Evolutionary conservation across 371 early-diverging fungal genomes (phyloP).

Genomic region (Batkoa obscura): DNA sequence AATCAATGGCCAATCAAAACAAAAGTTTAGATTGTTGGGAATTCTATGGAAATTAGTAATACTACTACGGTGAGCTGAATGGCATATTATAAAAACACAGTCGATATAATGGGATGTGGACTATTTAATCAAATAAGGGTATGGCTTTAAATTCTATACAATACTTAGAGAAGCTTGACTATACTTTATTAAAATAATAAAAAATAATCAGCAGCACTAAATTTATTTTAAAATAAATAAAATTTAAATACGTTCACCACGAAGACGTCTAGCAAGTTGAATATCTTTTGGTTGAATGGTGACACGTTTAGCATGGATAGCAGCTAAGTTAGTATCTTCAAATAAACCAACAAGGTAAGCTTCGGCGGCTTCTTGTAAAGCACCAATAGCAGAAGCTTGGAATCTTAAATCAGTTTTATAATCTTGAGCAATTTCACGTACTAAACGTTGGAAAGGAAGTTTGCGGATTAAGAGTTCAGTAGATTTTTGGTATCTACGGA

Average conservation of each 20-base stretch:
- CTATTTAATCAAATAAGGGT: no score
- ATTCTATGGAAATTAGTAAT: no score
- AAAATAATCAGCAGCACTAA: no score
- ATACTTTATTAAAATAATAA: no score
- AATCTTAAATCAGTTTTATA: slow-evolving; percentile 96
- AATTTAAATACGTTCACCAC: slow-evolving; percentile 69
- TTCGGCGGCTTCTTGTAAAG: slow-evolving; percentile 98
- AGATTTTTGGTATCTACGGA: slow-evolving; percentile 95
- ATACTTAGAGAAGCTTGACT: no score
- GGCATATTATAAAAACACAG: no score
- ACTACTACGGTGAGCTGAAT: no score
- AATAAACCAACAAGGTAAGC: slow-evolving; percentile 90
- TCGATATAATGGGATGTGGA: no score
- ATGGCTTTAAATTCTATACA: no score
- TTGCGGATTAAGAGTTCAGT: slow-evolving; percentile 96
- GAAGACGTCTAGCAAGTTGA: slow-evolving; percentile 89
- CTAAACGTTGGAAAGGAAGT: slow-evolving; percentile 96
- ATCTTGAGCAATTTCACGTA: slow-evolving; percentile 90
- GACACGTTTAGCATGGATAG: slow-evolving; percentile 99
- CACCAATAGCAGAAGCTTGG: slow-evolving; percentile 94
- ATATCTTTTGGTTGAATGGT: slow-evolving; percentile 99
- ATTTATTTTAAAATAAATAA: no score
- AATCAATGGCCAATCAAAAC: no score
- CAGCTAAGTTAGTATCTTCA: slow-evolving; percentile 97
- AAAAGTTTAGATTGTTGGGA: no score